phyloP scores from a whole-genome alignment of 2,329 filamentous ascomycete species.

The Ploettnerulaceae sp. region DNA sequence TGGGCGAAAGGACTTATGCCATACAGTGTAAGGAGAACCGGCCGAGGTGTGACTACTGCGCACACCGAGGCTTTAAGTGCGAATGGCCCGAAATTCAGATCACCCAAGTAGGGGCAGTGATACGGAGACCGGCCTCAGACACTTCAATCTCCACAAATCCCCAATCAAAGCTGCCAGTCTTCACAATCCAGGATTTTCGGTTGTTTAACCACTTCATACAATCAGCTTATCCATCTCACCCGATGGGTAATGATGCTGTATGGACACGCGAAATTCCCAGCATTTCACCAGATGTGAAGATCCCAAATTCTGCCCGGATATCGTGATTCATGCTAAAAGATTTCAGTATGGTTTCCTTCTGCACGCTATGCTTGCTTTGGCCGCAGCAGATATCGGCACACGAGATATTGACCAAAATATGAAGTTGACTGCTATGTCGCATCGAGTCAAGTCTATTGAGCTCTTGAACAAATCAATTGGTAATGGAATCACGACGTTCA shows the following conservation, averaged over 20 bases:
- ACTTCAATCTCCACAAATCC: conserved; percentile 1
- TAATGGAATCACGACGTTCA: conserved; percentile 38
- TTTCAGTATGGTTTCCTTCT: conserved; percentile 60
- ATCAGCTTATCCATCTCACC: conserved; percentile 58
- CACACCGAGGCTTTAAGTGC: conserved; percentile 58
- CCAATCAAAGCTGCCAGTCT: conserved; percentile 45
- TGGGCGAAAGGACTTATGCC: background rate
- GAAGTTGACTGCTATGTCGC: conserved; percentile 50
- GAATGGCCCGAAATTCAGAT: conserved; percentile 53
- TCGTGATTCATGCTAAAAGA: no score
- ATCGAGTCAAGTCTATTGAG: conserved; percentile 61
- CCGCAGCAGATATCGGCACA: conserved; percentile 57
- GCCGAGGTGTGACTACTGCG: conserved; percentile 59
- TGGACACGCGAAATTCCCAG: conserved; percentile 67
- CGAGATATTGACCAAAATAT: conserved; percentile 36
- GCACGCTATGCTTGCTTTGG: conserved; percentile 63
- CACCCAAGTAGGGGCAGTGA: conserved; percentile 40
- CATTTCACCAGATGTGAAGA: no score
- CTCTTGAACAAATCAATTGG: conserved; percentile 39
- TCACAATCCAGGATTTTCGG: conserved; percentile 60
- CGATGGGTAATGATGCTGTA: conserved; percentile 58
- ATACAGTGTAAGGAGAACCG: conserved; percentile 59
- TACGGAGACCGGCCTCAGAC: conserved; percentile 12
- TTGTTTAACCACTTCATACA: conserved; percentile 64
- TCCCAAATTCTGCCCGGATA: no score